Base-by-base conservation (phyloP, 2,329 filamentous ascomycete genomes). In the Arthrinium phaeospermum region DNA sequence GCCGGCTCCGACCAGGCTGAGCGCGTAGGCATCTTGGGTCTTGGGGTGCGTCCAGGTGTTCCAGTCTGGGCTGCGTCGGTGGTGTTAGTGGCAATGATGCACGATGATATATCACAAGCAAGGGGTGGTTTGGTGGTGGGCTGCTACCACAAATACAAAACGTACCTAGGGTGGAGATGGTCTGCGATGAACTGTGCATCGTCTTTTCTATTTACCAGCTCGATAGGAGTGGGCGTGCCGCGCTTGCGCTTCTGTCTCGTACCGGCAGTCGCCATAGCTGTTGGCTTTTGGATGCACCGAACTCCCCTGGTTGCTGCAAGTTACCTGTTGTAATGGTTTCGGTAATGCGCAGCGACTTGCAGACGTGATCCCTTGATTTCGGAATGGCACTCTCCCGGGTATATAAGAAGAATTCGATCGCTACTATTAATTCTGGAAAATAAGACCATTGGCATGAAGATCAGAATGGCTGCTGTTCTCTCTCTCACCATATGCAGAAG, bases 31-130 rank as follows among this genome's bases (percentile, higher is more conserved):
- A 8, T 75, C 74, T 7, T 79, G 77, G 0, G 84, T 87, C 16
- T 71, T 76, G 8, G 89, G 88, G 76, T 91, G 87, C 34, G 78
- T 84, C 90, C 89, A 92, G 53, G 76, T 41, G n/a, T 72, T 71
- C 79, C 79, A 79, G 37, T 30, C 46, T 6, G 64, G 24, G 30
- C 72, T 73, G 30, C 4, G 12, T 44, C 4, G 45, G 19, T 49
- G 45, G 45, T 46, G 45, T 46, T 47, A 49, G 45, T 34, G 7
- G 1, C n/a, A 16, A 12, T 22, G 24, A 37, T 22, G 16, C 6
- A 34, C 16, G 47, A 7, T n/a, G 12, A 14, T 24, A 14, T 57
- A 14, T n/a, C 4, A 4, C 27, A 30, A 30, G 47, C n/a, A 27
- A 61, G 30, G 53, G 51, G 12, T 4, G n/a, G 47, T 51, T 37